These are phyloP conservation scores for Helenozyma rhizophorensis DNA, from an alignment of 805 yeast genomes.

Conservation along the genomic window DNA sequence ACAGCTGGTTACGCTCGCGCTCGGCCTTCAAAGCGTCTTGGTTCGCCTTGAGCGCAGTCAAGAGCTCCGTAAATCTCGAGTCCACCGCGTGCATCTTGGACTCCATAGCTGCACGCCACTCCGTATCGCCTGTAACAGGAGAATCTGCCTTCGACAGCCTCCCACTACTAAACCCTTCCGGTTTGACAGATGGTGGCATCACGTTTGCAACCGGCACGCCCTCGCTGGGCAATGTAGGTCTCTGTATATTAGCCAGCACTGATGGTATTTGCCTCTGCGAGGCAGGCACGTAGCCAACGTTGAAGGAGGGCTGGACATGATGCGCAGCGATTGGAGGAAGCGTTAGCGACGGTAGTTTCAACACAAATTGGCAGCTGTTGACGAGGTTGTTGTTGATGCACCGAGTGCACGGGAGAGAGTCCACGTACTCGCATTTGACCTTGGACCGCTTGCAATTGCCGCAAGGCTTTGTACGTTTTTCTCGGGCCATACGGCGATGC, in stretches of 20 bases:
- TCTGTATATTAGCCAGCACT: no score
- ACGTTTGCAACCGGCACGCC: not conserved
- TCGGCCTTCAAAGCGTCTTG: slow-evolving; percentile 25
- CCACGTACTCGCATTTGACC: slow-evolving; percentile 54
- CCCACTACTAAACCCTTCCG: not conserved
- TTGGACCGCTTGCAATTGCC: slow-evolving; percentile 58
- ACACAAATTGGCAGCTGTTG: slow-evolving; percentile 48
- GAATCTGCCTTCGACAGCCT: not conserved
- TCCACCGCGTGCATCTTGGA: slow-evolving; percentile 33
- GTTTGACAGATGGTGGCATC: not conserved
- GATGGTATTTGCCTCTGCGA: slow-evolving; percentile 4
- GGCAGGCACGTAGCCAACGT: not conserved
- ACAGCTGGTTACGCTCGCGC: slow-evolving; percentile 10
- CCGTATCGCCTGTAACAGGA: slow-evolving; percentile 9
- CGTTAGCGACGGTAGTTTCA: slow-evolving; percentile 43
- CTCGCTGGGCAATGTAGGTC: not conserved
- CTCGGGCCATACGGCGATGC: slow-evolving; percentile 25
- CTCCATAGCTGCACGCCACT: slow-evolving; percentile 36
- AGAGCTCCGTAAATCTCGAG: slow-evolving; percentile 32
- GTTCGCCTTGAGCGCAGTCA: slow-evolving; percentile 30
- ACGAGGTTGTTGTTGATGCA: slow-evolving; percentile 49
- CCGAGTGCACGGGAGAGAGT: slow-evolving; percentile 51
- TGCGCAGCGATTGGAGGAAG: slow-evolving; percentile 19
- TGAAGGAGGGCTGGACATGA: slow-evolving; percentile 1
- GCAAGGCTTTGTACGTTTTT: slow-evolving; percentile 55